A percentile compares a stretch with the other conserved stretches of the same genome.
Conservation (phyloP, 164 flowering plant species). For the Hamamelis virginiana region DNA sequence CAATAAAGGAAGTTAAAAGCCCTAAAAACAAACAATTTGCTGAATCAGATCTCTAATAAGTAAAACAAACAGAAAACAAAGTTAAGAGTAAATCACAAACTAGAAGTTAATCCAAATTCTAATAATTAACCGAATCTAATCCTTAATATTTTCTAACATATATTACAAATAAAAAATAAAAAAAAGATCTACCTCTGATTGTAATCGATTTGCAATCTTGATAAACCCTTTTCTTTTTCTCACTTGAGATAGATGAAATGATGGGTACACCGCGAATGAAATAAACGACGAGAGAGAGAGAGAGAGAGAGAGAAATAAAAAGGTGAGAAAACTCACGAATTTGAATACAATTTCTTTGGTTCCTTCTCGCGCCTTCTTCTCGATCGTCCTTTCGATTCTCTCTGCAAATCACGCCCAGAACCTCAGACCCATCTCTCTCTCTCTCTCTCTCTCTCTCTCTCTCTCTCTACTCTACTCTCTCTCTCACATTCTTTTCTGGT, state of each 20-base stretch:
- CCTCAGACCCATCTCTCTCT: neutral
- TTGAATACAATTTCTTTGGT: neutral
- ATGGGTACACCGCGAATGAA: neutral
- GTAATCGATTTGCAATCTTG: neutral
- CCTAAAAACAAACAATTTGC: neutral
- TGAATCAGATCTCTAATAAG: neutral
- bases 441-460: slow-evolving; percentile 8
- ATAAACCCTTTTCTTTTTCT: neutral
- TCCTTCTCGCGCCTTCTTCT: neutral
- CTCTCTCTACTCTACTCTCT: neutral
- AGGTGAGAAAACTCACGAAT: slow-evolving; percentile 1
- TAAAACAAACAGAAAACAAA: neutral
- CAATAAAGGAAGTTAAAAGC: neutral
- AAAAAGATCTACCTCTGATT: neutral
- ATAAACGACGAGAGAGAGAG: neutral
- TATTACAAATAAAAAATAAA: neutral
- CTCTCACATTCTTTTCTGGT: slow-evolving; percentile 3
- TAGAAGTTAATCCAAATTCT: too few relatives aligned
- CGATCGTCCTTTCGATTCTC: neutral
- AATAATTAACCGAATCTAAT: neutral
- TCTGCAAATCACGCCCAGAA: slow-evolving; percentile 8
- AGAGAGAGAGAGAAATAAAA: neutral
- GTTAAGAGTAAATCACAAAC: neutral
- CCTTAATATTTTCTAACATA: neutral
- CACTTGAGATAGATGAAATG: neutral